Base-by-base conservation (phyloP, 805 yeast species). In the Starmerella roubikii region DNA sequence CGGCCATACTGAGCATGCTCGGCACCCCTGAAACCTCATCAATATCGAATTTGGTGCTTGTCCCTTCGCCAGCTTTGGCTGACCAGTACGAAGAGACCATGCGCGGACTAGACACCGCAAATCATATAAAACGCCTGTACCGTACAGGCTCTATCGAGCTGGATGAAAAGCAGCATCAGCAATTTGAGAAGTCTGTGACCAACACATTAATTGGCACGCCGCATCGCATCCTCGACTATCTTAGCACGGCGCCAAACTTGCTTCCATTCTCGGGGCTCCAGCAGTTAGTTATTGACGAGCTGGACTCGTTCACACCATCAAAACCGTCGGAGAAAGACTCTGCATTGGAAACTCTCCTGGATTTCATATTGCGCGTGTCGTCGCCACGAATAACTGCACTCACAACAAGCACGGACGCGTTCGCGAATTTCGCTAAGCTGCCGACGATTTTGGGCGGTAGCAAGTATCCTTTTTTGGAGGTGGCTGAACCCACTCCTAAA, bases 131-230 rank as follows among this genome's bases (percentile, higher is more conserved):
- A 26, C 23, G 24, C 4, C 42, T 59, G 3, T 57, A 51, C 33
- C 47, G 65, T 16, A 47, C 54, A 1, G 50, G 50, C 17, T 25
- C 37, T 1, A 26, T 16, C n/a, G 23, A 51, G 3, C 42, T 20
- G 4, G 54, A 51, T 23, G 49, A 40, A 20, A 30, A 26, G 17
- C 65, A 61, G 39, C 44, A 47, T 15, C 31, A 40, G 4, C 37
- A 32, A 3, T 43, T 59, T 26, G 3, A 17, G 20, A 6, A 17
- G 9, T n/a, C 9, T 13, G 25, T 16, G 18, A 31, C 32, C 2
- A 69, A 65, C 15, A 65, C 72, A n/a, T 47, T 72, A 21, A 60
- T 72, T n/a, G 72, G 71, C 3, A 72, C 77, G 0, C 78, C 78
- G 0, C 67, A 69, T 7, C 51, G 76, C 34, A 46, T 72, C 32